phyloP scores from a whole-genome alignment of 176 grass and related monocot species.

The Ensete glaucum region DNA sequence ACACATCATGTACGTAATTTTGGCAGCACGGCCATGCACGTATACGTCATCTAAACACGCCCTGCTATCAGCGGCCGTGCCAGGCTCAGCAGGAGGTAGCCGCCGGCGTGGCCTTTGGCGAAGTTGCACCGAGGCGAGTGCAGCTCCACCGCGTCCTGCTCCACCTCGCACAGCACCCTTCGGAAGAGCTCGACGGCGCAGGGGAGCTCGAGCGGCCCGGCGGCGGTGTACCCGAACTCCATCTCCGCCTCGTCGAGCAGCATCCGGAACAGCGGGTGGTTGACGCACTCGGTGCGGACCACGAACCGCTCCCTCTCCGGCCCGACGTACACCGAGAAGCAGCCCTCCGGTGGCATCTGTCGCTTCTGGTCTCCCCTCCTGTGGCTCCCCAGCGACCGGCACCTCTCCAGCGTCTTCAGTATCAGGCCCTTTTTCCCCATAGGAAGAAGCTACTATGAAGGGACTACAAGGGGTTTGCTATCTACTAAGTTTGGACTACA shows the following conservation, averaged over 20 bases:
- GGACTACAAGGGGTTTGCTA: background rate
- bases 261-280: conserved; percentile 51
- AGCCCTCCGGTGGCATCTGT: conserved; percentile 33
- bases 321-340: conserved; percentile 77
- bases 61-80: background rate
- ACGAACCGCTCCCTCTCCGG: conserved; percentile 54
- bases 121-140: conserved; percentile 34
- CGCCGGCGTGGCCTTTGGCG: background rate
- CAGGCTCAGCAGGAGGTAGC: conserved; percentile 43
- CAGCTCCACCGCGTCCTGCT: conserved; percentile 14
- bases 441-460: background rate
- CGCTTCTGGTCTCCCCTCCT: background rate
- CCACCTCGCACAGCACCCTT: conserved; percentile 53
- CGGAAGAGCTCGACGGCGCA: conserved; percentile 61
- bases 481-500: too few relatives aligned
- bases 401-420: conserved; percentile 40
- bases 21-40: background rate
- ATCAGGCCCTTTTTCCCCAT: conserved; percentile 23
- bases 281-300: conserved; percentile 48
- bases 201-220: conserved; percentile 58
- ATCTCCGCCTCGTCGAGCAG: conserved; percentile 66
- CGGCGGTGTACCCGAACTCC: conserved; percentile 50
- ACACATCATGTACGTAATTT: too few relatives aligned
- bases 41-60: background rate
- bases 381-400: conserved; percentile 25